These are phyloP conservation scores for Apiospora marii DNA, from an alignment of 2,329 filamentous ascomycete genomes.

Conservation along the genomic window DNA sequence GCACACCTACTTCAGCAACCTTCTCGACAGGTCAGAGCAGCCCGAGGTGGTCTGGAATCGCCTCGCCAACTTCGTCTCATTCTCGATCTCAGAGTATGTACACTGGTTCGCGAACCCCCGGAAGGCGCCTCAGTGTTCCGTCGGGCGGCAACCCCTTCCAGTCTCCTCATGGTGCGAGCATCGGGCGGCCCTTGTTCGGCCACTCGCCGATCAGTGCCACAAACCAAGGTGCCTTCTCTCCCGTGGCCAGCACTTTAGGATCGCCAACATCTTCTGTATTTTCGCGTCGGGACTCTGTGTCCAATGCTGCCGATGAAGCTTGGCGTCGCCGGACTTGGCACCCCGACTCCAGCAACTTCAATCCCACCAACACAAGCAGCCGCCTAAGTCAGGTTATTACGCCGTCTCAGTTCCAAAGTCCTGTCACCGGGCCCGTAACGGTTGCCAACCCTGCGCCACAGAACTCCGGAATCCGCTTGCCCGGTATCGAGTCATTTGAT, in stretches of 20 bases:
- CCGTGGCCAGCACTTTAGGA: constrained; percentile 68
- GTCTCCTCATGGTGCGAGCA: constrained; percentile 63
- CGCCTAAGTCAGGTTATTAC: constrained; percentile 79
- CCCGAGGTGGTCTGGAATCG: constrained; percentile 74
- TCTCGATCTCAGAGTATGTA: constrained; percentile 79
- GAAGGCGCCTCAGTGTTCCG: constrained; percentile 82
- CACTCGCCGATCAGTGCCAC: constrained; percentile 60
- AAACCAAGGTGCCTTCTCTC: constrained; percentile 61
- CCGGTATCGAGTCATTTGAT: constrained; percentile 92
- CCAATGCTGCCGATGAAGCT: constrained; percentile 73
- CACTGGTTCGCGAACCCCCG: constrained; percentile 68
- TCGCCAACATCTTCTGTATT: constrained; percentile 71
- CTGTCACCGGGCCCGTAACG: constrained; percentile 59
- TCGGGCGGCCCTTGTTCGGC: constrained; percentile 63
- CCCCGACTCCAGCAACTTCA: constrained; percentile 74
- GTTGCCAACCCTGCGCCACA: constrained; percentile 53
- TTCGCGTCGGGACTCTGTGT: constrained; percentile 70
- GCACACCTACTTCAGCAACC: constrained; percentile 83
- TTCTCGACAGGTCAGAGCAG: constrained; percentile 81
- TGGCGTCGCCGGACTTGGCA: constrained; percentile 92
- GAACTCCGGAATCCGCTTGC: constrained; percentile 73
- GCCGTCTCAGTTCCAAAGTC: constrained; percentile 64
- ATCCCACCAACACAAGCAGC: constrained; percentile 69
- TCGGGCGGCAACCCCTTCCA: constrained; percentile 79
- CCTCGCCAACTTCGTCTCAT: constrained; percentile 76